Evolutionary conservation across 306 rosid species (phyloP), one percentile per base, ranked within the genome.

Genomic region (Malus sylvestris): DNA sequence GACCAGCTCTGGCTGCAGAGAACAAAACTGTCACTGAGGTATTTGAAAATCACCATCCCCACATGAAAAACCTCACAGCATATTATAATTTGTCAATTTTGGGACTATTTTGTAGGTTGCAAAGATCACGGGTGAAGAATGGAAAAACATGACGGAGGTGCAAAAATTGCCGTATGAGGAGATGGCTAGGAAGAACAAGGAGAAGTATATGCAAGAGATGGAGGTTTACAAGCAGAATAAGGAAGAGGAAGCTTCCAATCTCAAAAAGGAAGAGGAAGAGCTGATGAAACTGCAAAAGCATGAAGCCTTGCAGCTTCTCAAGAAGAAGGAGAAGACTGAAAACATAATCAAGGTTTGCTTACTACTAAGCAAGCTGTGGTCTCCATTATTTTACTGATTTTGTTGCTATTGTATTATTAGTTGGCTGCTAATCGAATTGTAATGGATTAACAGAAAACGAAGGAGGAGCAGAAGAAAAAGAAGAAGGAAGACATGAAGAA

Each of bases 251-350:
- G 84, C 89, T 76, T 87, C 85, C 27, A 67, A n/a, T 72, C 79
- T 87, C 15, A 84, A 70, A 77, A 92, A 87, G 78, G 99, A 91
- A 73, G 97, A 82, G 85, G 93, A 88, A 68, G 98, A 95, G 81
- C 84, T 83, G 4, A 84, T 85, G 93, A 92, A 95, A 22, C 87
- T 92, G 67, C 97, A 92, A 78, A 95, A 88, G 80, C 97, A 91
- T 38, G 97, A 95, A 81, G 97, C 97, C 51, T 44, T 92, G 82
- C 92, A 82, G 44, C 72, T 92, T 30, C 93, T 95, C 9, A 95
- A 87, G 91, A 92, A 95, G 82, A 95, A 95, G 83, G 98, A 95
- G 86, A 95, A 92, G 83, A 89, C 92, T 57, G 90, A 96, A 3
- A 91, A 88, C 45, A 83, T 92, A 3, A 88, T 91, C 81, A 92